phyloP scores from a whole-genome alignment of 2,329 filamentous ascomycete species.

The Claviceps paspali region DNA sequence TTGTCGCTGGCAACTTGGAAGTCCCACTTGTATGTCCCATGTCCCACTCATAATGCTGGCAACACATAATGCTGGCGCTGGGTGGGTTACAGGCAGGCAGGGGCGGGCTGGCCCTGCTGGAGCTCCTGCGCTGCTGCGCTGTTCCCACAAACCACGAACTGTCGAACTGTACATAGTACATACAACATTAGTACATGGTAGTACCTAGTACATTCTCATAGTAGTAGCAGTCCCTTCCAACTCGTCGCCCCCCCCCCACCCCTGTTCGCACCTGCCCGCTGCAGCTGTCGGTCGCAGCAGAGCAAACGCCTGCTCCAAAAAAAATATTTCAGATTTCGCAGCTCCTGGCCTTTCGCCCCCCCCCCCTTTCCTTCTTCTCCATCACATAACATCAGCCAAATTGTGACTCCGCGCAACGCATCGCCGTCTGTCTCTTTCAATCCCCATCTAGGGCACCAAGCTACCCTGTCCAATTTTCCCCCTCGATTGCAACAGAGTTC shows the following conservation, averaged over 20 bases:
- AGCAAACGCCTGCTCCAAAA: constrained; percentile 7
- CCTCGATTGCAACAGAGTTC: constrained; percentile 59
- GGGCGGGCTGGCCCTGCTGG: neutral
- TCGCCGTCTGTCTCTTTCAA: constrained; percentile 28
- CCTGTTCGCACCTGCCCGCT: constrained; percentile 3
- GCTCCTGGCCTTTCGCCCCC: constrained; percentile 12
- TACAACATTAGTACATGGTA: too few relatives aligned
- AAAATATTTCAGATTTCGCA: constrained; percentile 28
- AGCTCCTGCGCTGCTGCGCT: neutral
- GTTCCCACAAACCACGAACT: too few relatives aligned
- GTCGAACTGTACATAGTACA: too few relatives aligned
- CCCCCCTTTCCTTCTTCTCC: constrained; percentile 19
- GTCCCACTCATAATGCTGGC: too few relatives aligned
- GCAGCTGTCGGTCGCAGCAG: constrained; percentile 3
- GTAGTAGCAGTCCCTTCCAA: too few relatives aligned
- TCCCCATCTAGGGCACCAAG: constrained; percentile 69
- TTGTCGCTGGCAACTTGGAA: too few relatives aligned
- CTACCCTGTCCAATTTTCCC: constrained; percentile 52
- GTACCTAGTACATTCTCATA: too few relatives aligned
- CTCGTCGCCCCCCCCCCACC: neutral
- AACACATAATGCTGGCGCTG: too few relatives aligned
- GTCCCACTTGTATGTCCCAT: too few relatives aligned
- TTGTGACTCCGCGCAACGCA: constrained; percentile 33
- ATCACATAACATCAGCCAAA: constrained; percentile 29
- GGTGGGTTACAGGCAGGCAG: neutral